A percentile compares a stretch with the other conserved stretches of the same genome.
These are phyloP conservation scores for Amoebophrya sp. DNA, from an alignment of 169 alveolate genomes.

Conservation along the genomic window DNA sequence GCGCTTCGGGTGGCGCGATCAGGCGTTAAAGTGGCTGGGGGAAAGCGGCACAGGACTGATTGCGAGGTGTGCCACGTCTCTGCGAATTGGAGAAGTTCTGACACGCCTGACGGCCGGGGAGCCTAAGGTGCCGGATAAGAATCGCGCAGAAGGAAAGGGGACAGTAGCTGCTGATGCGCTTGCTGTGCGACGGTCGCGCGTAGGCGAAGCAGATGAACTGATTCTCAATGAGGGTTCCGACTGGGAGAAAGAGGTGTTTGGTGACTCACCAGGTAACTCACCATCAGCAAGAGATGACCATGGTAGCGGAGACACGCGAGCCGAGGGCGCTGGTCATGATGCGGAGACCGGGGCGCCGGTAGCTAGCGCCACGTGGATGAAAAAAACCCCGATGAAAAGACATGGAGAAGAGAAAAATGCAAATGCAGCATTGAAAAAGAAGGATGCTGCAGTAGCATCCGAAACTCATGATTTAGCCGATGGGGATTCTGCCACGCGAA, in stretches of 20 bases:
- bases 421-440: too few species aligned
- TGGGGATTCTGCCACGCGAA: background rate
- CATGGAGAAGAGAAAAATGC: too few species aligned
- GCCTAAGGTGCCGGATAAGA: too few species aligned
- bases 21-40: slow-evolving; percentile 78
- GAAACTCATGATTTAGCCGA: background rate
- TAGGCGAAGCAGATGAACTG: background rate
- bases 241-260: too few species aligned
- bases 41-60: slow-evolving; percentile 38
- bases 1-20: slow-evolving; percentile 83
- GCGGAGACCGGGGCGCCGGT: too few species aligned
- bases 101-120: too few species aligned
- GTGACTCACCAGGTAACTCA: too few species aligned
- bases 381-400: background rate
- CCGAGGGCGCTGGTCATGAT: background rate
- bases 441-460: background rate
- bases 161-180: background rate
- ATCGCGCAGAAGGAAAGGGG: too few species aligned
- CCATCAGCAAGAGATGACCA: too few species aligned
- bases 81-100: too few species aligned
- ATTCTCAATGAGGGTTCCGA: background rate
- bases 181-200: background rate
- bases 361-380: too few species aligned
- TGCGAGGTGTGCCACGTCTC: too few species aligned
- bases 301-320: background rate